phyloP scores from a whole-genome alignment of 768 basidiomycete species.

The Trametes cinnabarina region DNA sequence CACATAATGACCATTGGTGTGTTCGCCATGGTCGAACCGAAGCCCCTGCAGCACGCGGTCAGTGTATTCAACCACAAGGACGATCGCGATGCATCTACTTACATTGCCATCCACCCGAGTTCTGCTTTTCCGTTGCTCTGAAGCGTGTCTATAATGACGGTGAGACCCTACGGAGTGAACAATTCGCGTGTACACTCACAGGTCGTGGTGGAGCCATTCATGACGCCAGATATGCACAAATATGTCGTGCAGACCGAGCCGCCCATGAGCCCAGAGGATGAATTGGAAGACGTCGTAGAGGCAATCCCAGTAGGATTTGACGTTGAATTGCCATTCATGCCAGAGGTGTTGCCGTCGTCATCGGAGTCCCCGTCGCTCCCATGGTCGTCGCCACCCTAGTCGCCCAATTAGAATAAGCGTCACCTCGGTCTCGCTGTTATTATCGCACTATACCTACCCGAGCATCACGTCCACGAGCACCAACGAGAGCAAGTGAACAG shows the following conservation, averaged over 20 bases:
- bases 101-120: conserved; percentile 66
- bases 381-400: neutral
- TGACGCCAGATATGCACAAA: conserved; percentile 23
- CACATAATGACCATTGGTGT: conserved; percentile 75
- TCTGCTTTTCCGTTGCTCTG: conserved; percentile 39
- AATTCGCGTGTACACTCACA: conserved; percentile 12
- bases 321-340: conserved; percentile 1
- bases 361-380: conserved; percentile 3
- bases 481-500: conserved; percentile 9
- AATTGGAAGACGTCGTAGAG: conserved; percentile 2
- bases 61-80: neutral
- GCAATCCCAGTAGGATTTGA: conserved; percentile 10
- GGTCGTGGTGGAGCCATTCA: conserved; percentile 21
- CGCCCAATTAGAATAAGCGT: neutral
- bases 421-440: neutral
- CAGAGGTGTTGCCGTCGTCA: neutral
- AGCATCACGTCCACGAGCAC: neutral
- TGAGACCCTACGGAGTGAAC: neutral
- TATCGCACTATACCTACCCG: conserved; percentile 10
- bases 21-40: conserved; percentile 52
- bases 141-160: conserved; percentile 41
- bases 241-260: conserved; percentile 20
- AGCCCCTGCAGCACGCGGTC: conserved; percentile 44
- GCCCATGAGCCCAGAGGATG: conserved; percentile 14
- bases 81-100: conserved; percentile 15